Percentiles rank a stretch among this genome's conserved stretches.
Conservation (phyloP, 164 flowering plant species). For the Chimonanthus salicifolius region DNA sequence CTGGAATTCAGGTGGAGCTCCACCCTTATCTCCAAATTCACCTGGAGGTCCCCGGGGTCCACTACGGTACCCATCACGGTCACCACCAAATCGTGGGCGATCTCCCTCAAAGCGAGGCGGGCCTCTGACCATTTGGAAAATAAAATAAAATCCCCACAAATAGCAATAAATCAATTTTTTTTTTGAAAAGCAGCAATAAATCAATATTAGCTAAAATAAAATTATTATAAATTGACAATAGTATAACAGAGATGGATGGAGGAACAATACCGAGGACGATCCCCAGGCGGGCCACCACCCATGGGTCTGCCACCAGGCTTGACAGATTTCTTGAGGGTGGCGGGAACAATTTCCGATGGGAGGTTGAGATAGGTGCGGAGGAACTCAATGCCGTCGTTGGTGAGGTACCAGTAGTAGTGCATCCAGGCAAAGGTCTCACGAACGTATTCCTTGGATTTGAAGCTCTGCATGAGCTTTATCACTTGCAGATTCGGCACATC, state of each 20-base stretch:
- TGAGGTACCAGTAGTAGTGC: no score
- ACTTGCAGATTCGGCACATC: constrained; percentile 58
- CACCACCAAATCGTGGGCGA: no score
- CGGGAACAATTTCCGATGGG: constrained; percentile 40
- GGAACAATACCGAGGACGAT: constrained; percentile 38
- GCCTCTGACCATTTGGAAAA: constrained; percentile 23
- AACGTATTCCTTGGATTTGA: no score
- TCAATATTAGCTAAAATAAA: neutral
- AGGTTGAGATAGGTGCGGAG: constrained; percentile 47
- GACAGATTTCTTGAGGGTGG: constrained; percentile 27
- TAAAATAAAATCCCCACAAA: neutral
- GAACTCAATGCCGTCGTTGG: no score
- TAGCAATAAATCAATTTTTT: no score
- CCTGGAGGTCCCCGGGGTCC: constrained; percentile 48
- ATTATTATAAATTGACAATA: neutral
- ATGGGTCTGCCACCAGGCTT: constrained; percentile 44
- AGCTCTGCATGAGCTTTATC: constrained; percentile 14
- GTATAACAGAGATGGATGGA: neutral
- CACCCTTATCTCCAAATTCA: constrained; percentile 51
- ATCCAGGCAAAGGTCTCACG: no score
- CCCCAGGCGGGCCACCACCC: constrained; percentile 44
- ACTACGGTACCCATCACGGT: constrained; percentile 35
- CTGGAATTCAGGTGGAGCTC: constrained; percentile 56
- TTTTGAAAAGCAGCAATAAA: neutral
- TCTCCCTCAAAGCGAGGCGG: constrained; percentile 20